phyloP scores from a whole-genome alignment of 2,329 filamentous ascomycete genomes.

The Nothopassalora personata region DNA sequence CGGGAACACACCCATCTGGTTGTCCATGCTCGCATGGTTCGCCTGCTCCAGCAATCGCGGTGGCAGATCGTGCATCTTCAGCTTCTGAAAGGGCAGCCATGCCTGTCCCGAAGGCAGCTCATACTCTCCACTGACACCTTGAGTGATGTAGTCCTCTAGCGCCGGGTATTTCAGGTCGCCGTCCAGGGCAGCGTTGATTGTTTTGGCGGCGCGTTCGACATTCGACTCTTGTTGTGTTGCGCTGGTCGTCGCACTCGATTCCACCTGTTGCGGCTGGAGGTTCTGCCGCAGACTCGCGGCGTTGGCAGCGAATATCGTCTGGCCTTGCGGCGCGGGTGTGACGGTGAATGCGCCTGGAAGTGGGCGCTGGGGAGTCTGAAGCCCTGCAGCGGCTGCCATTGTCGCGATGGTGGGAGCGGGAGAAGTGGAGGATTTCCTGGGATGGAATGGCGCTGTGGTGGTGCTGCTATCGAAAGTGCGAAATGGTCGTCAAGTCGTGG shows the following conservation, averaged over 20 bases:
- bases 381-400: slow-evolving; percentile 28
- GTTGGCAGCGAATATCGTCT: slow-evolving; percentile 31
- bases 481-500: background rate
- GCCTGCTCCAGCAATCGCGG: slow-evolving; percentile 90
- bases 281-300: slow-evolving; percentile 27
- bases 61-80: slow-evolving; percentile 81
- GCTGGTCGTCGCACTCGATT: slow-evolving; percentile 8
- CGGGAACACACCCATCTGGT: slow-evolving; percentile 92
- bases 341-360: slow-evolving; percentile 71
- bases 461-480: slow-evolving; percentile 6
- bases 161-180: slow-evolving; percentile 79
- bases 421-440: background rate
- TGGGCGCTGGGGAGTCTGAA: slow-evolving; percentile 61
- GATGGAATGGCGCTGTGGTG: background rate
- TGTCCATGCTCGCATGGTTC: slow-evolving; percentile 78
- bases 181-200: slow-evolving; percentile 73
- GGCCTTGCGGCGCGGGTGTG: slow-evolving; percentile 56
- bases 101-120: slow-evolving; percentile 64
- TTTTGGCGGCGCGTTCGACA: slow-evolving; percentile 72
- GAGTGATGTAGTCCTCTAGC: slow-evolving; percentile 76
- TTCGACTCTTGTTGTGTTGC: slow-evolving; percentile 37
- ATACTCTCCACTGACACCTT: slow-evolving; percentile 88
- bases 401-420: background rate
- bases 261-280: slow-evolving; percentile 15
- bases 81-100: slow-evolving; percentile 86